Evolutionary conservation across 495 filamentous ascomycete genomes (phyloP).

Genomic region (Podospora fimiseda): DNA sequence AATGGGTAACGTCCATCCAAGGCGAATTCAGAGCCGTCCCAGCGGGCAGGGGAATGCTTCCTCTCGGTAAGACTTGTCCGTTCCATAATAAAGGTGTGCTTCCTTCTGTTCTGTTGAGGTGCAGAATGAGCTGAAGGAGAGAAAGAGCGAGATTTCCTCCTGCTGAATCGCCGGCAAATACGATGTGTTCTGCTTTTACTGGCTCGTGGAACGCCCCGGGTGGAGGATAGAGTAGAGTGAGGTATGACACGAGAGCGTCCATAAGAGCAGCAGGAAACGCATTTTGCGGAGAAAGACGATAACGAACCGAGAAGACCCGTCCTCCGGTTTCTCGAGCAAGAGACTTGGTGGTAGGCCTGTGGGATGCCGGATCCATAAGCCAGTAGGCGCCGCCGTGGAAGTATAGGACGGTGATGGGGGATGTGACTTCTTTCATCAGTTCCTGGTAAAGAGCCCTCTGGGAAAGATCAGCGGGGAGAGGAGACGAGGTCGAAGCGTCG

Average conservation of each 20-base stretch:
- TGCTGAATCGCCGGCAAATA: conserved; percentile 76
- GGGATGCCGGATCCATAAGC: conserved; percentile 69
- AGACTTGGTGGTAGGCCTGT: conserved; percentile 41
- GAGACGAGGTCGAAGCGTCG: conserved; percentile 48
- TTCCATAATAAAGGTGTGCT: conserved; percentile 55
- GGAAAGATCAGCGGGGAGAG: conserved; percentile 48
- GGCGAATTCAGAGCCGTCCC: conserved; percentile 59
- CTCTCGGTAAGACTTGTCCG: conserved; percentile 37
- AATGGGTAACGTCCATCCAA: conserved; percentile 73
- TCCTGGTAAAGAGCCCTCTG: conserved; percentile 66
- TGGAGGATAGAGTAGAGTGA: conserved; percentile 76
- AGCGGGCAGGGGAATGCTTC: conserved; percentile 58
- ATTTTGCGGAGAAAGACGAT: conserved; percentile 78
- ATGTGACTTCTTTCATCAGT: conserved; percentile 63
- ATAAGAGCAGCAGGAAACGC: conserved; percentile 78
- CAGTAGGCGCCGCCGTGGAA: conserved; percentile 89
- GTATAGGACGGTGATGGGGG: conserved; percentile 67
- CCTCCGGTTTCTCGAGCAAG: conserved; percentile 47
- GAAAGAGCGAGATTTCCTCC: conserved; percentile 71
- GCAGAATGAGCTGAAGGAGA: conserved; percentile 67
- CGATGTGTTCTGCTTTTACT: conserved; percentile 62
- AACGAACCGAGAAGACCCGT: conserved; percentile 73
- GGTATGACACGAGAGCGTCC: conserved; percentile 76
- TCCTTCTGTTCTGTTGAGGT: conserved; percentile 49
- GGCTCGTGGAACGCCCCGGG: conserved; percentile 64